Evolutionary conservation across 441 rosid genomes (phyloP), one percentile per base, ranked within the genome.

Genomic region (Omphalea diandra): DNA sequence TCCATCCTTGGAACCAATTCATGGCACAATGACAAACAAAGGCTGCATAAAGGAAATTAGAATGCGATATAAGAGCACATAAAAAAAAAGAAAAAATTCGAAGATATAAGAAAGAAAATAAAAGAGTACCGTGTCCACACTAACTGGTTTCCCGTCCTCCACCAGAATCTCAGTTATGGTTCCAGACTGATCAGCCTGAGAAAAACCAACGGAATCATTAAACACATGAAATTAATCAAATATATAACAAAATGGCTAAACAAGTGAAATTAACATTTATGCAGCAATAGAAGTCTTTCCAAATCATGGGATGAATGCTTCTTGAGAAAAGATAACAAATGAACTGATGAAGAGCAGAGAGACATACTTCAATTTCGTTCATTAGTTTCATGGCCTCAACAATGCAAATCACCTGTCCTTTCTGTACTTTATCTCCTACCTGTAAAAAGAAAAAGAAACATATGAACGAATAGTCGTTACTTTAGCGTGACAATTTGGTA

Each of bases 311-410:
- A 36, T 60, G 31, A 54, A 54, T 27, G 17, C 14, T n/a, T n/a
- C 9, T 1, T 14, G 5, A 22, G 15, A 17, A 18, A 2, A 12
- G 0, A 22, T 11, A 20, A 8, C 10, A 40, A 40, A 53, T 27
- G 40, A 60, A 58, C 33, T 26, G 44, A 66, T 49, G 33, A 70
- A 58, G 63, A 59, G 56, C 52, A 53, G 6, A 44, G 41, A n/a
- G 31, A 67, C 72, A 5, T 83, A 94, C 99, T 82, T 95, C 99
- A 29, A 95, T 92, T 77, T 95, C 99, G 54, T 95, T 95, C 99
- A 95, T 92, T 69, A 95, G 81, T 79, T 95, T 95, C 99, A 95
- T 95, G 68, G 98, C 99, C 81, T 95, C 99, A 24, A 92, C 83
- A 75, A 95, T 92, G 85, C 99, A 95, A 70, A 94, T 35, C 44